Conservation (phyloP, 1,284 basidiomycete genomes). For the Phylloboletellus chloephorus region DNA sequence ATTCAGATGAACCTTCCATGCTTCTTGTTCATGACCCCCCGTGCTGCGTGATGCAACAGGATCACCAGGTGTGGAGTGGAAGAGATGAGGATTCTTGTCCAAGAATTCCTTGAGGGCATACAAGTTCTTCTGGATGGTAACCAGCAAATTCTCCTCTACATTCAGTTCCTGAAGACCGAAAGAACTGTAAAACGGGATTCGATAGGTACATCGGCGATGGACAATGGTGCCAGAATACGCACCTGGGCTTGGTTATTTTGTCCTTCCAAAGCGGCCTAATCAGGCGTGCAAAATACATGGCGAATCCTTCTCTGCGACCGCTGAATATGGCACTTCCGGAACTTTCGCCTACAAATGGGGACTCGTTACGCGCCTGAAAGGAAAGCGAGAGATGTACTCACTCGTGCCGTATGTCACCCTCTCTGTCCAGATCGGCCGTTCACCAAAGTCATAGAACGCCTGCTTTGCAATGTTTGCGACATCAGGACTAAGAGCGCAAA, state of each 20-base stretch:
- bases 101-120: slow-evolving; percentile 73
- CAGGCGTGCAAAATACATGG: slow-evolving; percentile 81
- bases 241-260: slow-evolving; percentile 66
- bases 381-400: slow-evolving; percentile 30
- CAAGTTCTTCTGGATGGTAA: slow-evolving; percentile 74
- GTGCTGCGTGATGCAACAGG: slow-evolving; percentile 48
- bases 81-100: slow-evolving; percentile 72
- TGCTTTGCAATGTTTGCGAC: slow-evolving; percentile 67
- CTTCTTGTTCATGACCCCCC: slow-evolving; percentile 65
- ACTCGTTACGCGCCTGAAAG: slow-evolving; percentile 1
- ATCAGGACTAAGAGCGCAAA: slow-evolving; percentile 53
- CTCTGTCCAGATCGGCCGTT: slow-evolving; percentile 74
- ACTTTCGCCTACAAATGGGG: slow-evolving; percentile 45
- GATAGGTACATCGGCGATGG: not conserved
- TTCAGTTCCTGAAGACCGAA: slow-evolving; percentile 49
- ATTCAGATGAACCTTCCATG: slow-evolving; percentile 61
- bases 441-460: slow-evolving; percentile 80
- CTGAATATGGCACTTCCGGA: slow-evolving; percentile 78
- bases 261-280: slow-evolving; percentile 85
- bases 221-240: slow-evolving; percentile 16
- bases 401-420: slow-evolving; percentile 66
- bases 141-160: slow-evolving; percentile 58
- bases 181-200: slow-evolving; percentile 30
- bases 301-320: slow-evolving; percentile 85
- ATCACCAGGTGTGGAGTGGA: slow-evolving; percentile 70